Percentiles rank a stretch among this genome's conserved stretches.
Conservation (phyloP, 257 asterid species). For the Schizonepeta tenuifolia region DNA sequence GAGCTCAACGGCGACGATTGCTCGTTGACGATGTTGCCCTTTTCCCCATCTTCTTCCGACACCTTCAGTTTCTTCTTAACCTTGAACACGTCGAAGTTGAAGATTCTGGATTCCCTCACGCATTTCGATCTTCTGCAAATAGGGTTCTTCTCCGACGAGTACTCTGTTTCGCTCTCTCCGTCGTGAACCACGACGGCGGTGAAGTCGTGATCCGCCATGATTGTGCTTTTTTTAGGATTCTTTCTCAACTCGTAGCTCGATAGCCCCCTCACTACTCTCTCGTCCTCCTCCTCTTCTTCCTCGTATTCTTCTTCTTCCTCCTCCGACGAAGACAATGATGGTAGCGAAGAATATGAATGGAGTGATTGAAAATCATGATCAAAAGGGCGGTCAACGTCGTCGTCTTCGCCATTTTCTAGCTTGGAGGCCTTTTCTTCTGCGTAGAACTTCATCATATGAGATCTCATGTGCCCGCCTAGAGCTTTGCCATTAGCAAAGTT, state of each 20-base stretch:
- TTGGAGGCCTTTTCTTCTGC: too few species aligned
- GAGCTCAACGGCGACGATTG: constrained; percentile 61
- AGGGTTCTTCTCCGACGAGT: too few species aligned
- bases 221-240: too few species aligned
- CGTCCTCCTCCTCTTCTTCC: constrained; percentile 10
- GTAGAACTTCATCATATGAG: too few species aligned
- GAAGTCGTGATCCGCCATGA: too few species aligned
- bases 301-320: constrained; percentile 8
- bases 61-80: constrained; percentile 36
- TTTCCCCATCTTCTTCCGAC: not conserved
- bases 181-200: too few species aligned
- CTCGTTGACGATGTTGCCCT: constrained; percentile 17
- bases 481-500: constrained; percentile 75
- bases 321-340: constrained; percentile 25
- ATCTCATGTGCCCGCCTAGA: too few species aligned
- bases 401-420: constrained; percentile 32
- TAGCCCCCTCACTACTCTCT: constrained; percentile 5
- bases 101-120: too few species aligned
- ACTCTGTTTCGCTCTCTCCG: too few species aligned
- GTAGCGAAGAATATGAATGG: constrained; percentile 30
- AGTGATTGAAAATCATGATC: constrained; percentile 33
- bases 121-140: too few species aligned
- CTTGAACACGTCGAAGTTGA: constrained; percentile 9
- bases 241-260: too few species aligned
- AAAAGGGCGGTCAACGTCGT: not conserved